Evolutionary conservation across 805 yeast species (phyloP), one percentile per base, ranked within the genome.

Genomic region (Barnettozyma siamensis): DNA sequence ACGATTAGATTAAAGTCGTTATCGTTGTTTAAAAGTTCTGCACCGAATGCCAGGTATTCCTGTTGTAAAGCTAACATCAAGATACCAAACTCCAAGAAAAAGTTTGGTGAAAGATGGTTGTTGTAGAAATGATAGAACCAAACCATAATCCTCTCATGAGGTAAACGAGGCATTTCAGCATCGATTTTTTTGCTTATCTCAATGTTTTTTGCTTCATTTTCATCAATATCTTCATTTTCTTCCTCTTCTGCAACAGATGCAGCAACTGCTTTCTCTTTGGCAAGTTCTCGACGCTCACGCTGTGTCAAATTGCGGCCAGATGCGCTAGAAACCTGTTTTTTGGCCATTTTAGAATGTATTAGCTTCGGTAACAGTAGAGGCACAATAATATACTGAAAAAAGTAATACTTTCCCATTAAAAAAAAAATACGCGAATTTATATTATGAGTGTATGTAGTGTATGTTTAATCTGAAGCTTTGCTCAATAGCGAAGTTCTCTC

Each of bases 401-500:
- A 26, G 29, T 26, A 11, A 8, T 26, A 8, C 12, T 11, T 8
- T 26, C 6, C 29, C 29, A 26, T 7, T 8, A 5, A 9, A 26
- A 11, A 9, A 11, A 9, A 13, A 26, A 26, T 8, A 26, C 29
- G 29, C 29, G 29, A 26, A 11, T 8, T 26, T 26, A 11, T 26
- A 21, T 21, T 21, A 21, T n/a, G n/a, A 9, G 9, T 21, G 24
- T 26, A 26, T 26, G 29, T 26, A 26, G 29, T 26, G 24, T 21
- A 21, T 21, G 24, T 21, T 9, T 7, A 21, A 21, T 21, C 9
- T 9, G 9, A 21, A 21, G 24, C 6, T 9, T 21, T 21, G 24
- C 57, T 53, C 17, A 57, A 33, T 9, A 57, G 54, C 13, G 55
- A 53, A 12, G 55, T 46, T 45, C 57, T 55, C 45, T 57, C 61